Evolutionary conservation across 176 grass and related monocot species (phyloP).

Genomic region (Ensete glaucum): DNA sequence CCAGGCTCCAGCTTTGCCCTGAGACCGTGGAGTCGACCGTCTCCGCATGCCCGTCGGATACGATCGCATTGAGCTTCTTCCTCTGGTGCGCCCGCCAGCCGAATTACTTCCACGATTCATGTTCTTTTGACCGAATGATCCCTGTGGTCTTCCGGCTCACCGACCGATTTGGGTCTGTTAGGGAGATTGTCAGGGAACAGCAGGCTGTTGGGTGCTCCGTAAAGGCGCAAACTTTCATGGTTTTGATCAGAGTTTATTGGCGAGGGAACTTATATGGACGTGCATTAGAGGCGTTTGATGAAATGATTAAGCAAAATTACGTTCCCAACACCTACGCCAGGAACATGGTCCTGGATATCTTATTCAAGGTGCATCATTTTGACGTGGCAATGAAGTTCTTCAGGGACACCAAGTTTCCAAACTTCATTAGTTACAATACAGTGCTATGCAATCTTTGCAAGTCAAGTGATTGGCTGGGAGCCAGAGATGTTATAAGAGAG

Average conservation of each 20-base stretch:
- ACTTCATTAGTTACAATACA: slow-evolving; percentile 75
- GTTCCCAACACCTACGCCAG: slow-evolving; percentile 53
- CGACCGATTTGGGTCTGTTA: slow-evolving; percentile 35
- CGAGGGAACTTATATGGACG: slow-evolving; percentile 44
- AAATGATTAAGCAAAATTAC: slow-evolving; percentile 58
- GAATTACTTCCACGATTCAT: slow-evolving; percentile 58
- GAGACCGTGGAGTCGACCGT: slow-evolving; percentile 38
- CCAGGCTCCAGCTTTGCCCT: slow-evolving; percentile 30
- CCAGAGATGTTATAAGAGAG: slow-evolving; percentile 26
- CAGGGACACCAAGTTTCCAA: slow-evolving; percentile 30
- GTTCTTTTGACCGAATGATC: slow-evolving; percentile 56
- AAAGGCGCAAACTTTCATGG: slow-evolving; percentile 60
- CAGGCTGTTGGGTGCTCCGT: slow-evolving; percentile 40
- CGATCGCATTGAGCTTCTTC: slow-evolving; percentile 60
- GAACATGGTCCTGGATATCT: slow-evolving; percentile 67
- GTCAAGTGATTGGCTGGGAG: slow-evolving; percentile 35
- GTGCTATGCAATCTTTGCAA: slow-evolving; percentile 55
- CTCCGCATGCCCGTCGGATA: slow-evolving; percentile 54
- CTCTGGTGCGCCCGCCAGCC: slow-evolving; percentile 71
- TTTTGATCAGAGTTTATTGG: slow-evolving; percentile 72
- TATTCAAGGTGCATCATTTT: slow-evolving; percentile 40
- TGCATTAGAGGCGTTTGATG: slow-evolving; percentile 58
- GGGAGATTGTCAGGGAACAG: slow-evolving; percentile 41
- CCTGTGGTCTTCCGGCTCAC: slow-evolving; percentile 55
- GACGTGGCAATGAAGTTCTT: slow-evolving; percentile 28